phyloP scores from a whole-genome alignment of 2,329 filamentous ascomycete species.

The Cladorrhinum sp. region DNA sequence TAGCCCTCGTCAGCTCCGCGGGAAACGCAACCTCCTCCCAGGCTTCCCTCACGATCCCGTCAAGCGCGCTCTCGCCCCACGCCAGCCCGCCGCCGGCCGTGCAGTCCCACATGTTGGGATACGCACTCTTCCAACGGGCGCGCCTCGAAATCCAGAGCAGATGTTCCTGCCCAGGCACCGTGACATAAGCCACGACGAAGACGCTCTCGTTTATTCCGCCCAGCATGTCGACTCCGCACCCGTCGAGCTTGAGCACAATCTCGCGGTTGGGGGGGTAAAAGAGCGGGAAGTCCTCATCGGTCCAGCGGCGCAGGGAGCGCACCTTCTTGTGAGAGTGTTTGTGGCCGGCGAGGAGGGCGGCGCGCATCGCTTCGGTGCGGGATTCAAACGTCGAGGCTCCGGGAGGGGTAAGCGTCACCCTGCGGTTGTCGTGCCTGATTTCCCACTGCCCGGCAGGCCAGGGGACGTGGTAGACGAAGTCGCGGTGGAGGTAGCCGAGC shows the following conservation, averaged over 20 bases:
- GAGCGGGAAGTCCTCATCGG: neutral
- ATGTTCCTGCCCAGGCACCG: neutral
- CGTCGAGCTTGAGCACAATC: neutral
- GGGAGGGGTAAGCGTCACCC: neutral
- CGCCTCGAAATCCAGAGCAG: neutral
- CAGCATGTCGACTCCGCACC: conserved; percentile 2
- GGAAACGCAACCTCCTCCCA: neutral
- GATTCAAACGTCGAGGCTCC: neutral
- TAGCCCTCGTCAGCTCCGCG: neutral
- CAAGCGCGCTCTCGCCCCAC: neutral
- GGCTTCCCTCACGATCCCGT: neutral
- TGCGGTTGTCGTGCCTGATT: neutral
- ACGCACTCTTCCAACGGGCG: neutral
- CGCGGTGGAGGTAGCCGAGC: neutral
- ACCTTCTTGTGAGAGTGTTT: neutral
- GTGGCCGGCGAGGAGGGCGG: neutral
- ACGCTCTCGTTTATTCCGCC: conserved; percentile 4
- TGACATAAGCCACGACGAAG: neutral
- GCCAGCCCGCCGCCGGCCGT: neutral
- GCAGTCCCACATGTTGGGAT: neutral
- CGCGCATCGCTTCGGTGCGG: neutral
- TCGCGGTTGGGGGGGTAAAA: neutral
- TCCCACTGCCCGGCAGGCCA: neutral
- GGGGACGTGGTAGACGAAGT: neutral
- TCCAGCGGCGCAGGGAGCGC: neutral